Percentiles rank a stretch among this genome's conserved stretches.
phyloP scores from a whole-genome alignment of 1,139 yeast species.

The Hemisphaericaspora lyxosophila region DNA sequence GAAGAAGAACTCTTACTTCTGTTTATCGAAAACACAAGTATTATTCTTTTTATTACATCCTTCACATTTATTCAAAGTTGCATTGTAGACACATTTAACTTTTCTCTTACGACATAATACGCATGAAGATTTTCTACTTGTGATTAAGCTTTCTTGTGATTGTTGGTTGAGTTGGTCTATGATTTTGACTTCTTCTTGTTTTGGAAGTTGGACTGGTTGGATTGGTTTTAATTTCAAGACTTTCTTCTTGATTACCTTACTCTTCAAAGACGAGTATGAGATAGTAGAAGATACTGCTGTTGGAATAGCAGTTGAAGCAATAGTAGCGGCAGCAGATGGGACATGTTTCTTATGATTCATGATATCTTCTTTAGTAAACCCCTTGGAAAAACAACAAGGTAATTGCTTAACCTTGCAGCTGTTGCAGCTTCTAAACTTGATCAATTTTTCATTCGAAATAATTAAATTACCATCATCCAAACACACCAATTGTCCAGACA shows the following conservation, averaged over 20 bases:
- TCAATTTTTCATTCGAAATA: slow-evolving; percentile 34
- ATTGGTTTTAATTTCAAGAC: slow-evolving; percentile 2
- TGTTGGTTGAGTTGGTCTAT: background rate
- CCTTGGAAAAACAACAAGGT: slow-evolving; percentile 54
- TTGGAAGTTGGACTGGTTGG: slow-evolving; percentile 1
- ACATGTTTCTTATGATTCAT: slow-evolving; percentile 22
- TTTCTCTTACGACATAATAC: slow-evolving; percentile 38
- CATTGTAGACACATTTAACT: slow-evolving; percentile 36
- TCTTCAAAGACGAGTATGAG: slow-evolving; percentile 9
- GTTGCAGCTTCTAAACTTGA: slow-evolving; percentile 51
- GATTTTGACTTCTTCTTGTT: slow-evolving; percentile 1
- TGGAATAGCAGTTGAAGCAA: background rate
- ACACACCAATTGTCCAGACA: slow-evolving; percentile 3
- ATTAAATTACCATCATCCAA: slow-evolving; percentile 12
- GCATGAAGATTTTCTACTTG: slow-evolving; percentile 34
- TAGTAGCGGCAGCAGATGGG: background rate
- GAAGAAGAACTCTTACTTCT: background rate
- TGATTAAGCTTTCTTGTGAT: background rate
- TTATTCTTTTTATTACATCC: slow-evolving; percentile 37
- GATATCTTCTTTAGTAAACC: slow-evolving; percentile 60
- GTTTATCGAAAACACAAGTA: slow-evolving; percentile 31
- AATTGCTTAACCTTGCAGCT: slow-evolving; percentile 47
- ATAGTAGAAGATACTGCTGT: background rate
- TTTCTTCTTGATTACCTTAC: slow-evolving; percentile 8
- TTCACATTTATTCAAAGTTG: slow-evolving; percentile 32